phyloP scores from a whole-genome alignment of 805 yeast genomes.

The Nakazawaea populi region DNA sequence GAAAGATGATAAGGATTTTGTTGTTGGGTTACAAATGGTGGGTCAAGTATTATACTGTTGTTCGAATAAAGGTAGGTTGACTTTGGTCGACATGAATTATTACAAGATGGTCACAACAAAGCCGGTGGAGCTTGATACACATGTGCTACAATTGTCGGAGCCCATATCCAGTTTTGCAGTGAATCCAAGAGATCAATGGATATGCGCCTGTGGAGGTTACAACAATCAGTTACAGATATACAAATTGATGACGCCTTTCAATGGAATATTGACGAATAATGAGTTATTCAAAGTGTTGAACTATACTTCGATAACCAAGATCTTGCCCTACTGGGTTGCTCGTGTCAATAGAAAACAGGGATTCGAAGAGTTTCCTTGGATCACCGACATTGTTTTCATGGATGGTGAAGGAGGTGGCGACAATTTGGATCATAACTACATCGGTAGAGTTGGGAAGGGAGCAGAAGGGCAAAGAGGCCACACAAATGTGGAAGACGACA shows the following conservation, averaged over 20 bases:
- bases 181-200: slow-evolving; percentile 9
- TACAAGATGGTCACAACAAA: background rate
- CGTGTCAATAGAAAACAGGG: slow-evolving; percentile 7
- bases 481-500: background rate
- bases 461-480: too few relatives aligned
- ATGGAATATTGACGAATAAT: background rate
- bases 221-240: slow-evolving; percentile 9
- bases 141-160: slow-evolving; percentile 6
- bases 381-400: slow-evolving; percentile 18
- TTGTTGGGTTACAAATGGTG: background rate
- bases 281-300: slow-evolving; percentile 7
- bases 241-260: slow-evolving; percentile 9
- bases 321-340: slow-evolving; percentile 19
- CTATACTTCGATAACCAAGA: slow-evolving; percentile 10
- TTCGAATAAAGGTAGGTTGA: slow-evolving; percentile 7
- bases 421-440: too few relatives aligned
- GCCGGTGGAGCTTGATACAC: background rate
- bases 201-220: slow-evolving; percentile 12
- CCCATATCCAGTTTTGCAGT: slow-evolving; percentile 11
- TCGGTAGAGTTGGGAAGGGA: too few relatives aligned
- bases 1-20: slow-evolving; percentile 6
- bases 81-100: slow-evolving; percentile 2
- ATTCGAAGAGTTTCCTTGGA: slow-evolving; percentile 21
- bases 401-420: slow-evolving; percentile 2
- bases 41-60: slow-evolving; percentile 6